Evolutionary conservation across 108 stramenopile genomes (phyloP).

Genomic region (Aurantiochytrium sp.): DNA sequence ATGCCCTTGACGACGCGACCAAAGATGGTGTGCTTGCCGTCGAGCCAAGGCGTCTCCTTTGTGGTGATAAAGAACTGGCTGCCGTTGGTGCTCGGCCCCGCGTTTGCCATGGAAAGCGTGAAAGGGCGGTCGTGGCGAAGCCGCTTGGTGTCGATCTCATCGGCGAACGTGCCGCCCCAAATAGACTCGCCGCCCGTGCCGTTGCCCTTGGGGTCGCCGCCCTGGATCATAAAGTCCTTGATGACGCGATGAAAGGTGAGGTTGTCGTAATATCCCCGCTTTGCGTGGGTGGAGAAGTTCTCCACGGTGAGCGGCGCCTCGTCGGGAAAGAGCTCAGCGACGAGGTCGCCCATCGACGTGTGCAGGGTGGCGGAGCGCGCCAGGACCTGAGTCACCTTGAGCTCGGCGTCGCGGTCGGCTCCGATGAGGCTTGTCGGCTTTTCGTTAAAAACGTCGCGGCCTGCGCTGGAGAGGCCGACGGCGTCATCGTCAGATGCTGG

Average conservation of each 20-base stretch:
- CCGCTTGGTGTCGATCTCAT: conserved; percentile 81
- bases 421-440: conserved; percentile 26
- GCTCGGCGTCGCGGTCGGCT: conserved; percentile 26
- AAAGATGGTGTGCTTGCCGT: conserved; percentile 95
- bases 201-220: conserved; percentile 94
- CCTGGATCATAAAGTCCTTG: conserved; percentile 90
- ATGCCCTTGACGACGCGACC: conserved; percentile 88
- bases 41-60: conserved; percentile 89
- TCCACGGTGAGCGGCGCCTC: conserved; percentile 87
- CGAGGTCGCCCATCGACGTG: conserved; percentile 93
- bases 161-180: conserved; percentile 99
- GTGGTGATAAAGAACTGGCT: conserved; percentile 93
- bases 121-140: conserved; percentile 87
- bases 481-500: conserved; percentile 57
- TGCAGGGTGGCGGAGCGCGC: conserved; percentile 74
- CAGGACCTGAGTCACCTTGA: conserved; percentile 36
- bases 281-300: conserved; percentile 85
- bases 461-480: conserved; percentile 30
- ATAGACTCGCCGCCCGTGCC: conserved; percentile 99
- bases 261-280: conserved; percentile 89
- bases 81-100: conserved; percentile 63
- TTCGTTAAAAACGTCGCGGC: conserved; percentile 88
- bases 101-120: conserved; percentile 96
- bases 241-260: conserved; percentile 96
- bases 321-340: conserved; percentile 71